phyloP scores from a whole-genome alignment of 2,329 filamentous ascomycete genomes.

The Grosmannia serpens region DNA sequence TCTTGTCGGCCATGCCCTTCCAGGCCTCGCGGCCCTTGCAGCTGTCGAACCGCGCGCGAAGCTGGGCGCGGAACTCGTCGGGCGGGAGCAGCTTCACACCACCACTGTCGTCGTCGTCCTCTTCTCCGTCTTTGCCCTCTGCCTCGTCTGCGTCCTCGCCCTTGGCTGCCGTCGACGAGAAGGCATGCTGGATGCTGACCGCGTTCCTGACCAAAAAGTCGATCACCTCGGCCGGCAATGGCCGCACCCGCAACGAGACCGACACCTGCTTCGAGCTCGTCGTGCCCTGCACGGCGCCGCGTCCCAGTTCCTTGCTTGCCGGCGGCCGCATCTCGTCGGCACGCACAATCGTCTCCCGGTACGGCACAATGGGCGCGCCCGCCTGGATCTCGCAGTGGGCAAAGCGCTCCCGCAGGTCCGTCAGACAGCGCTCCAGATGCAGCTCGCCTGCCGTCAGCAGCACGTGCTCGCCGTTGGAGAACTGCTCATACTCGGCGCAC shows the following conservation, averaged over 20 bases:
- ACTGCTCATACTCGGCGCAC: slow-evolving; percentile 89
- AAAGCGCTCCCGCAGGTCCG: slow-evolving; percentile 85
- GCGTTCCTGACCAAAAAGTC: slow-evolving; percentile 76
- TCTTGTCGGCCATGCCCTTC: slow-evolving; percentile 64
- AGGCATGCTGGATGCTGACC: slow-evolving; percentile 50
- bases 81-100: slow-evolving; percentile 54
- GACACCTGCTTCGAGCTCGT: slow-evolving; percentile 82
- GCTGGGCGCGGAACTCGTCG: slow-evolving; percentile 64
- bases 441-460: slow-evolving; percentile 87
- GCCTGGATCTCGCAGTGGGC: slow-evolving; percentile 91
- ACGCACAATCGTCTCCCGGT: slow-evolving; percentile 80
- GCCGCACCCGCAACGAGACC: slow-evolving; percentile 64
- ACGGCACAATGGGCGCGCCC: slow-evolving; percentile 89
- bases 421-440: slow-evolving; percentile 86
- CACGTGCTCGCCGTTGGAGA: slow-evolving; percentile 88
- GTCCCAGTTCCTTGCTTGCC: slow-evolving; percentile 72
- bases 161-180: slow-evolving; percentile 18
- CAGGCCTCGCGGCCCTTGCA: slow-evolving; percentile 63
- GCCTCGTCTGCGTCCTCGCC: slow-evolving; percentile 13
- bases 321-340: slow-evolving; percentile 87
- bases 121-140: slow-evolving; percentile 24
- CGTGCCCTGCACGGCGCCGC: slow-evolving; percentile 63
- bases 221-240: slow-evolving; percentile 66
- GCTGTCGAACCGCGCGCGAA: slow-evolving; percentile 56
- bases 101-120: slow-evolving; percentile 36